Percentiles rank a stretch among this genome's conserved stretches.
These are phyloP conservation scores for Metschnikowia koreensis DNA, from an alignment of 805 yeast genomes.

Conservation along the genomic window DNA sequence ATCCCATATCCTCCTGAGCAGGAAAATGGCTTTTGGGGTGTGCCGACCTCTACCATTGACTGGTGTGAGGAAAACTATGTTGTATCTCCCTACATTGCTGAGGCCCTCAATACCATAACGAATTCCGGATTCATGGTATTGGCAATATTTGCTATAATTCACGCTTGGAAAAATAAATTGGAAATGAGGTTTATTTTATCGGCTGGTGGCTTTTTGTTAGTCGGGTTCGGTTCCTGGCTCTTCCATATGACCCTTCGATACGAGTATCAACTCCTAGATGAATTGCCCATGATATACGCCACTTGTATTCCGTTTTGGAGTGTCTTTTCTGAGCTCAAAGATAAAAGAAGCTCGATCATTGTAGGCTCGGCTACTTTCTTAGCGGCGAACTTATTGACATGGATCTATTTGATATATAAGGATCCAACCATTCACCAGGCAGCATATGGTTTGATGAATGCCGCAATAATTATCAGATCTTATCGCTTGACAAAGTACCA, in stretches of 20 bases:
- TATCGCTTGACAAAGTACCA: constrained; percentile 47
- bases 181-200: constrained; percentile 71
- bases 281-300: constrained; percentile 96
- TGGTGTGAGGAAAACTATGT: constrained; percentile 99
- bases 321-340: constrained; percentile 59
- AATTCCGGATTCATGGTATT: constrained; percentile 54
- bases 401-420: constrained; percentile 66
- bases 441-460: constrained; percentile 76
- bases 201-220: constrained; percentile 78
- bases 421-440: constrained; percentile 89
- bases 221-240: constrained; percentile 91
- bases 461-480: constrained; percentile 66
- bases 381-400: constrained; percentile 64
- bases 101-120: constrained; percentile 82
- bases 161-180: constrained; percentile 56
- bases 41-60: constrained; percentile 90
- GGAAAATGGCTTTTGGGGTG: constrained; percentile 71
- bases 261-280: constrained; percentile 89
- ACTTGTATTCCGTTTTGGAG: constrained; percentile 94
- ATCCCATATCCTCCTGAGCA: constrained; percentile 56
- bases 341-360: constrained; percentile 35
- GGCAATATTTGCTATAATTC: constrained; percentile 63
- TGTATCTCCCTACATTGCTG: constrained; percentile 82
- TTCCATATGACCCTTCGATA: constrained; percentile 95
- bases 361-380: constrained; percentile 48